These are phyloP conservation scores for Fusarium anthophilum DNA, from an alignment of 2,329 filamentous ascomycete genomes.

Conservation along the genomic window DNA sequence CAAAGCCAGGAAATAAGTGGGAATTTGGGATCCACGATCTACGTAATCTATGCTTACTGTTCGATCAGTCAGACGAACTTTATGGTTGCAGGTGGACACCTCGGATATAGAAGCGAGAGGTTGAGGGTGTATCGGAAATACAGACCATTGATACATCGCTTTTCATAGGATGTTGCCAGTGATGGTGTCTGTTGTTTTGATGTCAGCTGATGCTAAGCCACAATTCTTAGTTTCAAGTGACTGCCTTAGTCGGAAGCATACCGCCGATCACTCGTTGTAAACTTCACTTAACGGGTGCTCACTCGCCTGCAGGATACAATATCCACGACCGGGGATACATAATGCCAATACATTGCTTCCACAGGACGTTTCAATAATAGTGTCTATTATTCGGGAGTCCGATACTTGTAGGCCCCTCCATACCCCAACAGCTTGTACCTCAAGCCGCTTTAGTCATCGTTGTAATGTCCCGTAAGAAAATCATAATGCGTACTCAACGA, in stretches of 20 bases:
- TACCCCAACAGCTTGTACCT: not conserved
- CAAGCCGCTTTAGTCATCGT: not conserved
- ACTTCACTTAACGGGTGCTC: not conserved
- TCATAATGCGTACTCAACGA: not conserved
- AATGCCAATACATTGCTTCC: too few species aligned
- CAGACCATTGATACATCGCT: not conserved
- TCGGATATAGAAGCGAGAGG: not conserved
- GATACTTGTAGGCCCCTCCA: not conserved
- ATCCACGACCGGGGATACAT: too few species aligned
- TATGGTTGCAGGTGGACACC: not conserved
- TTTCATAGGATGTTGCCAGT: not conserved
- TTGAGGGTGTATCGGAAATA: not conserved
- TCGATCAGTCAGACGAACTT: slow-evolving; percentile 21
- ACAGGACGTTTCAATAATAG: too few species aligned
- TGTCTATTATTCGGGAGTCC: too few species aligned
- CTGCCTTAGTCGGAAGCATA: not conserved
- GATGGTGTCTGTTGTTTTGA: too few species aligned
- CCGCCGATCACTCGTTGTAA: not conserved
- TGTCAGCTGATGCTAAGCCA: not conserved
- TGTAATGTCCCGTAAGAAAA: not conserved
- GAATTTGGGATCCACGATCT: not conserved
- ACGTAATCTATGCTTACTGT: slow-evolving; percentile 8
- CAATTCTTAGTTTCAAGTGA: not conserved
- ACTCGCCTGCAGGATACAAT: not conserved
- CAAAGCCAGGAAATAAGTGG: not conserved